A percentile compares a stretch with the other conserved stretches of the same genome.
phyloP scores from a whole-genome alignment of 805 yeast genomes.

The Metschnikowia picachoensis region DNA sequence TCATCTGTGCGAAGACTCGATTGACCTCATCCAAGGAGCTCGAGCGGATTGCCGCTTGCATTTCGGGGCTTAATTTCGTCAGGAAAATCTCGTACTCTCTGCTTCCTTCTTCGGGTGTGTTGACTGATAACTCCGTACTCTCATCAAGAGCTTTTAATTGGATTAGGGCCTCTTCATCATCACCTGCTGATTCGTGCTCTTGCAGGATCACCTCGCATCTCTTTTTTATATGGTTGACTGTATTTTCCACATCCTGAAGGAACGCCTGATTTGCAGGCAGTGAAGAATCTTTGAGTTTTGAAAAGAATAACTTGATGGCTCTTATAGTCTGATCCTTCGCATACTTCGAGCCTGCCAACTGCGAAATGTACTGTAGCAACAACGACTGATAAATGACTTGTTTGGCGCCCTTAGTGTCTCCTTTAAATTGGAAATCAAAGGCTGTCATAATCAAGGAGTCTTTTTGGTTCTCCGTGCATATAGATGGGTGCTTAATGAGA shows the following conservation, averaged over 20 bases:
- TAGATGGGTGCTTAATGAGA: conserved; percentile 57
- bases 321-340: conserved; percentile 30
- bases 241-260: conserved; percentile 65
- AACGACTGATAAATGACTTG: conserved; percentile 78
- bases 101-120: conserved; percentile 57
- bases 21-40: conserved; percentile 74
- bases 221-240: conserved; percentile 66
- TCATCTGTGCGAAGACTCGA: conserved; percentile 69
- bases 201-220: conserved; percentile 67
- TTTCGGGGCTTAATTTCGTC: conserved; percentile 49
- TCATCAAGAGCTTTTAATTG: conserved; percentile 90
- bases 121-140: conserved; percentile 65
- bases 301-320: conserved; percentile 62
- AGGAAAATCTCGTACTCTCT: conserved; percentile 54
- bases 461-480: conserved; percentile 79
- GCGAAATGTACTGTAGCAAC: conserved; percentile 66
- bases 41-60: conserved; percentile 76
- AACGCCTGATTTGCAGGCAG: conserved; percentile 70
- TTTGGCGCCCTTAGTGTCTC: conserved; percentile 49
- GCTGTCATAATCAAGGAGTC: conserved; percentile 93
- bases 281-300: conserved; percentile 48
- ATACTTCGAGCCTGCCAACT: conserved; percentile 34
- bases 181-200: conserved; percentile 39
- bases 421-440: conserved; percentile 73
- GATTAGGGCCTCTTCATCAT: conserved; percentile 67